Percentiles rank a stretch among this genome's conserved stretches.
Conservation (phyloP, 768 basidiomycete species). For the Tremella yokohamensis region DNA sequence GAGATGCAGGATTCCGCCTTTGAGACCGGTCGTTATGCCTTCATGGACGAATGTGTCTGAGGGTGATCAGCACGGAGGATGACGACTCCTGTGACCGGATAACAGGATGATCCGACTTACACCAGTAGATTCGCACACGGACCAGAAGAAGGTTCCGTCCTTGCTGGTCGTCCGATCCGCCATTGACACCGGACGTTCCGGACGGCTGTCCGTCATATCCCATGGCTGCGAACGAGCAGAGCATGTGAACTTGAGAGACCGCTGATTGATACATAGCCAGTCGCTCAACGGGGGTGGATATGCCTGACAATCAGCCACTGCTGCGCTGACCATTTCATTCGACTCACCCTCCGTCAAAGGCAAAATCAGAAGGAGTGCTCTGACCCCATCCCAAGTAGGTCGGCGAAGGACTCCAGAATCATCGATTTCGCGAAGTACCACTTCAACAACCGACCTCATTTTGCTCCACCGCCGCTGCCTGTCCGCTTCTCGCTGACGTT, state of each 20-base stretch:
- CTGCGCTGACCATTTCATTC: neutral
- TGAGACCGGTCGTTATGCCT: conserved; percentile 73
- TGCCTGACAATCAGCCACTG: conserved; percentile 46
- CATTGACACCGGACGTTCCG: conserved; percentile 52
- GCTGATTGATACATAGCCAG: conserved; percentile 73
- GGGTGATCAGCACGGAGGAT: neutral
- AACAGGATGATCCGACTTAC: conserved; percentile 20
- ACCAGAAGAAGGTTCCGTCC: conserved; percentile 62
- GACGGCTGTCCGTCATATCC: conserved; percentile 48
- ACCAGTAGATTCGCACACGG: conserved; percentile 83
- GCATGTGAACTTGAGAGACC: conserved; percentile 71
- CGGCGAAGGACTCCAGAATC: conserved; percentile 70
- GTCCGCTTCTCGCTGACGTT: conserved; percentile 55
- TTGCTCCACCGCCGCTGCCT: conserved; percentile 25
- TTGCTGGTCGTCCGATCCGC: conserved; percentile 49
- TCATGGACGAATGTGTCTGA: conserved; percentile 72
- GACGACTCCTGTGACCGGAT: neutral
- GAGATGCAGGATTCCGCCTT: conserved; percentile 76
- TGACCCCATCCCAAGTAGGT: conserved; percentile 82
- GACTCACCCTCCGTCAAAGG: conserved; percentile 77
- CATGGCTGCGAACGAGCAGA: conserved; percentile 61
- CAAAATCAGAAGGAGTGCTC: conserved; percentile 70
- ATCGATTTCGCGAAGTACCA: conserved; percentile 77
- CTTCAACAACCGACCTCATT: conserved; percentile 67
- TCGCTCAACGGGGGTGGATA: conserved; percentile 56